Base-by-base conservation (phyloP, 176 grass and related monocot species). In the Oryza glaberrima region DNA sequence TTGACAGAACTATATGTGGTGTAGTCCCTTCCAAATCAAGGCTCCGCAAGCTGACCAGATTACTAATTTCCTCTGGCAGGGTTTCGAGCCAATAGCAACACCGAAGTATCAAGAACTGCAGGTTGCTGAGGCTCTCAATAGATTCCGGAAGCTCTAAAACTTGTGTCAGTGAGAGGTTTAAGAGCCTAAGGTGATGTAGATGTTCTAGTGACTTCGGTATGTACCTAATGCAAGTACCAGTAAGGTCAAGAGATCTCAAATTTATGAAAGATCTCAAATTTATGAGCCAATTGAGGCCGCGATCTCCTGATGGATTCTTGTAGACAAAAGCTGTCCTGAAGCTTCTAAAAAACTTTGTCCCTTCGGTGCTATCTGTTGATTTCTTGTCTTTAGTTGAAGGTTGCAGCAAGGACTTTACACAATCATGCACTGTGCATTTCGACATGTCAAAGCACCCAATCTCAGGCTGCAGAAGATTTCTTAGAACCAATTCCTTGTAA, bases 71-170 rank as follows among this genome's bases (percentile, higher is more conserved):
- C 49, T 52, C 23, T 38, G 81, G 85, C 20, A 91, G 81, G 17
- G 35, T 19, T 14, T 61, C 54, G 17, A 91, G 68, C 15, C 13
- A 52, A 65, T 44, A 67, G 22, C 85, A 88, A 10, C 54, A 22
- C 65, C 61, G 38, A 30, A 91, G 79, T 22, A 72, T 40, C 67
- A 88, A 81, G 65, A 85, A 91, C 36, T 85, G 90, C 9, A 91
- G 65, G 69, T 78, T 85, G 68, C 11, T 75, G 17, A 91, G 82
- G 35, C 26, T 63, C 52, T 25, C 64, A 72, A 88, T 81, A 25
- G 76, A 76, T 32, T 82, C 82, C 1, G 90, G 90, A 17, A 91
- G 81, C 14, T 73, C 77, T 28, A 48, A 82, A 8, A 85, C 77
- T 67, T 75, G 69, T 26, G 90, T 88, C 0, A 20, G 22, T 48